Percentiles rank a stretch among this genome's conserved stretches.
These are phyloP conservation scores for Cyclotella atomus DNA, from an alignment of 108 stramenopile species.

Conservation along the genomic window DNA sequence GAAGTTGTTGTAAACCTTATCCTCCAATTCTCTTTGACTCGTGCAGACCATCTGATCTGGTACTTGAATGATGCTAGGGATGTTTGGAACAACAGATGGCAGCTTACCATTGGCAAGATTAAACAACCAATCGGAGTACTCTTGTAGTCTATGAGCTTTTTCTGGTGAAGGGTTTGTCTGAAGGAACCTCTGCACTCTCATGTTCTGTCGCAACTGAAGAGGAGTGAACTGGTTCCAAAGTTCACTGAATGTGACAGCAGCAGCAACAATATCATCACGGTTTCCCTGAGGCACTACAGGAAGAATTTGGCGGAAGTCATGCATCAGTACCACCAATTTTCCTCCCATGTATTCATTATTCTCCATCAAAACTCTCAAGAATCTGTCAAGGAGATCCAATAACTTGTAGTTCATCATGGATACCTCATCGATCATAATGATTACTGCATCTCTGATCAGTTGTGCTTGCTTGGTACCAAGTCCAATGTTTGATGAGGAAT, in stretches of 20 bases:
- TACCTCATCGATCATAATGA: slow-evolving; percentile 30
- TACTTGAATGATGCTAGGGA: slow-evolving; percentile 11
- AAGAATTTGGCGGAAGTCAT: slow-evolving; percentile 24
- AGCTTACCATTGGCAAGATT: slow-evolving; percentile 14
- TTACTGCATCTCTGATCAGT: neutral
- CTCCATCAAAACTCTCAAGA: slow-evolving; percentile 1
- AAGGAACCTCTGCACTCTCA: slow-evolving; percentile 15
- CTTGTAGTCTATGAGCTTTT: neutral
- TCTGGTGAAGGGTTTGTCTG: neutral
- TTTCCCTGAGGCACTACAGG: slow-evolving; percentile 10
- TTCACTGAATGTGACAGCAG: neutral
- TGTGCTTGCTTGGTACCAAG: neutral
- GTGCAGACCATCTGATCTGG: slow-evolving; percentile 23
- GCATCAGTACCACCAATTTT: slow-evolving; percentile 9
- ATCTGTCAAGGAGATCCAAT: slow-evolving; percentile 13
- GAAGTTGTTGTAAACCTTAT: slow-evolving; percentile 16
- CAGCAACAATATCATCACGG: neutral
- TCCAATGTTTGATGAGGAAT: slow-evolving; percentile 9
- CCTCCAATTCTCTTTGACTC: neutral
- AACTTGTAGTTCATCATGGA: slow-evolving; percentile 9
- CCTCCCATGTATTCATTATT: slow-evolving; percentile 14
- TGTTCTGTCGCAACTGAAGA: slow-evolving; percentile 4
- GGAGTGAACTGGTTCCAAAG: slow-evolving; percentile 6
- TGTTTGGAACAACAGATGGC: neutral
- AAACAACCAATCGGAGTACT: slow-evolving; percentile 17